Evolutionary conservation across 768 basidiomycete species (phyloP).

Genomic region (Auricularia sp.): DNA sequence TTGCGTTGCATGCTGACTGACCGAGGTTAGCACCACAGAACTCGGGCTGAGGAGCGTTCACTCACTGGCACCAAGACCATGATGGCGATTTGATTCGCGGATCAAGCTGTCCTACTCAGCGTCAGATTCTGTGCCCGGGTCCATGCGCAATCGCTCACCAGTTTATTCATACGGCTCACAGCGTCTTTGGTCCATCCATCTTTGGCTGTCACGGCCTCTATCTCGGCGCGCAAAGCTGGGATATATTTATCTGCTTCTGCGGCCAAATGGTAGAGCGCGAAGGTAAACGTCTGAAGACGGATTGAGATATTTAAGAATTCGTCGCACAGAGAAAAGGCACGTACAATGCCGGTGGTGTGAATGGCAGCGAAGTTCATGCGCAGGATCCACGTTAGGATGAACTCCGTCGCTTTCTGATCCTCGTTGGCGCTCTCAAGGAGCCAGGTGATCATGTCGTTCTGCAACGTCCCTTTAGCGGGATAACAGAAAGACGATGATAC

Average conservation of each 20-base stretch:
- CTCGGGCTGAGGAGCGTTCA: not conserved
- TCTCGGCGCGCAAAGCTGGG: constrained; percentile 12
- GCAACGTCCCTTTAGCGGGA: no score
- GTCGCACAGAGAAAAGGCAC: not conserved
- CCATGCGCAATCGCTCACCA: constrained; percentile 6
- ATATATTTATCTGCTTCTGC: constrained; percentile 10
- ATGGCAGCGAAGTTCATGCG: constrained; percentile 15
- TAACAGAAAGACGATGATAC: no score
- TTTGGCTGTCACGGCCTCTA: constrained; percentile 8
- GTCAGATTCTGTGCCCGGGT: no score
- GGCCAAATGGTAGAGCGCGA: constrained; percentile 12
- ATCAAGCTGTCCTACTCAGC: no score
- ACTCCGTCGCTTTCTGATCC: constrained; percentile 1
- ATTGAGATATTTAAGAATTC: no score
- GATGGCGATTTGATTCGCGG: constrained; percentile 9
- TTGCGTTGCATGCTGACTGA: constrained; percentile 23
- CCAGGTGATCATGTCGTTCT: no score
- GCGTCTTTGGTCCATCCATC: constrained; percentile 16
- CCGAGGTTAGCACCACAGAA: not conserved
- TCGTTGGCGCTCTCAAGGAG: not conserved
- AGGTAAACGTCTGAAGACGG: constrained; percentile 10
- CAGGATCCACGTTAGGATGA: constrained; percentile 1
- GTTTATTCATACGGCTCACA: constrained; percentile 8
- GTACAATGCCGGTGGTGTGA: constrained; percentile 12
- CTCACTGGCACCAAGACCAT: not conserved